Evolutionary conservation across 306 rosid species (phyloP), one percentile per base, ranked within the genome.

Genomic region (Lathyrus aphaca): DNA sequence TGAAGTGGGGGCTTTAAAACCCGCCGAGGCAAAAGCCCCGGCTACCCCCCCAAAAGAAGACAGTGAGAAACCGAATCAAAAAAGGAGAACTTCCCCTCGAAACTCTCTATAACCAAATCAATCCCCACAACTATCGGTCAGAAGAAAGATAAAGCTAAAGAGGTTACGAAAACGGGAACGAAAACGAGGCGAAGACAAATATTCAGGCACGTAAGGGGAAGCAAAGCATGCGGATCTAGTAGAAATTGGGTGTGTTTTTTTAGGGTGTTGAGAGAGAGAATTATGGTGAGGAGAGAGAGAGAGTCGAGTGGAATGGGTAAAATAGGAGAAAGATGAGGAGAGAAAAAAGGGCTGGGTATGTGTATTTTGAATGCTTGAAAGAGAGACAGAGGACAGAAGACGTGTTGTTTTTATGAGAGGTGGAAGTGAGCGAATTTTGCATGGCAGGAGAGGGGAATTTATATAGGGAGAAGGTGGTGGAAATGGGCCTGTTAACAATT

Each of bases 21-120:
- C 96, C 93, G 97, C 96, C 96, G 97, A 89, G 97, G 97, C 97
- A 88, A 89, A 85, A 85, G 97, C 97, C 97, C 89, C 97, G 96
- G 97, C 97, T 87, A 82, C 97, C 97, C 97, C 96, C 96, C 64
- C 96, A 88, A 83, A 85, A 81, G 89, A 69, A 79, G 38, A 84
- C 96, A 85, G 89, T 82, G 68, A 81, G 21, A 40, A 79, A 81
- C 82, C 83, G 69, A 75, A 74, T 6, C 81, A 83, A 82, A 82
- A 71, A 66, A 11, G 81, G 80, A 82, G 76, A 74, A 62, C 1
- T 37, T 83, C 74, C 90, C 46, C 78, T 46, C 70, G 56, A 68
- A 51, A 48, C 71, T 83, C 69, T 79, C 69, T 71, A 5, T 40
- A 72, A 64, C 58, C 2, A 27, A 81, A 82, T 74, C 73, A 63